These are phyloP conservation scores for Exophiala spinifera DNA, from an alignment of 2,329 filamentous ascomycete genomes.

Conservation along the genomic window DNA sequence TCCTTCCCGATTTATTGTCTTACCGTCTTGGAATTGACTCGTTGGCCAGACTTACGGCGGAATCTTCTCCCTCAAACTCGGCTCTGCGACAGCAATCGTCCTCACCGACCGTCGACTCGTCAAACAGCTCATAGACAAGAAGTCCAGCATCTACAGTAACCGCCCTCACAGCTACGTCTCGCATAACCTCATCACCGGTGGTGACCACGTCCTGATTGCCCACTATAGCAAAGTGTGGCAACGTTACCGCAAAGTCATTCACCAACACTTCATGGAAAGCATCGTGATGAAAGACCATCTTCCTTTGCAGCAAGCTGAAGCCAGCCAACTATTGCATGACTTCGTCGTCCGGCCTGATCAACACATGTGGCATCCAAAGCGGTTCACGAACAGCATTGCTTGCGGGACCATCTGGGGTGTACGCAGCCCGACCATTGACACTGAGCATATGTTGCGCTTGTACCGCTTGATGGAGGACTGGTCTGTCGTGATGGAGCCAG, in stretches of 20 bases:
- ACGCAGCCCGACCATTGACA: conserved; percentile 34
- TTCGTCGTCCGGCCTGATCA: conserved; percentile 41
- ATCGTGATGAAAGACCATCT: conserved; percentile 42
- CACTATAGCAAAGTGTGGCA: conserved; percentile 47
- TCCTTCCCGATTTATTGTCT: not conserved
- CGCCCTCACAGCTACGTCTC: conserved; percentile 44
- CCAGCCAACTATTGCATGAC: conserved; percentile 47
- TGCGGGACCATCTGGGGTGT: conserved; percentile 35
- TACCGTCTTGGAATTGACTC: not conserved
- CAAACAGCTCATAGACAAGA: conserved; percentile 47
- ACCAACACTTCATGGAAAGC: conserved; percentile 46
- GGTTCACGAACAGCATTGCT: conserved; percentile 51
- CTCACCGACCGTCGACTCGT: conserved; percentile 41
- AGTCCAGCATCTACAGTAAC: conserved; percentile 43
- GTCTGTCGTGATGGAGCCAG: conserved; percentile 46
- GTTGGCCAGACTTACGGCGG: conserved; percentile 36
- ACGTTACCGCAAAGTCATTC: conserved; percentile 44
- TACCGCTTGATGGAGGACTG: conserved; percentile 45
- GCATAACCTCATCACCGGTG: conserved; percentile 42
- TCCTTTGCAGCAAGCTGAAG: conserved; percentile 47
- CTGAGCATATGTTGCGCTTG: conserved; percentile 38
- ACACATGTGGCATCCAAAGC: conserved; percentile 48
- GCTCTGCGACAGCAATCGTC: conserved; percentile 40
- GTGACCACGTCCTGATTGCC: conserved; percentile 49
- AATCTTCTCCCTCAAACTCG: conserved; percentile 44